Evolutionary conservation across 139 green algal species (phyloP), one percentile per base, ranked within the genome.

Genomic region (Edaphochlamys debaryana): DNA sequence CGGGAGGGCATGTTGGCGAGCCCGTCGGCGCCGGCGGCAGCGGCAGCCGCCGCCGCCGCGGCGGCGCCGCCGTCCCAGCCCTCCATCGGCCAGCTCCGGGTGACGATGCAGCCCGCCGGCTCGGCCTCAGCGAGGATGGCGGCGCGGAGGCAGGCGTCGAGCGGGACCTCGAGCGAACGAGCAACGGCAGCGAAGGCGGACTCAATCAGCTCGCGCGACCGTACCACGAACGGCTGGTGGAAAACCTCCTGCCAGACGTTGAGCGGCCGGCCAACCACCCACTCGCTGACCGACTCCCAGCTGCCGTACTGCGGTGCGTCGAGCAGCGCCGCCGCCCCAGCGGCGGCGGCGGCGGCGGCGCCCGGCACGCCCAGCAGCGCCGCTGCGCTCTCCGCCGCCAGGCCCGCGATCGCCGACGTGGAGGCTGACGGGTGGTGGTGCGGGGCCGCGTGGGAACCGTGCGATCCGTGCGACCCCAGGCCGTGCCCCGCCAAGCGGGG

Each of bases 191-290:
- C 58, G 37, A 96, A 96, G 48, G 80, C 67, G 13, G n/a, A 70
- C 29, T 86, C 82, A 17, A 97, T 75, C 23, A 97, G 84, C 64
- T 89, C 81, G 84, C 92, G 91, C 54, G 83, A 89, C 0, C 92
- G 79, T 29, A 82, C 85, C 63, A 94, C 67, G 64, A 97, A 95
- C 29, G 89, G 72, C 20, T 75, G 66, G 74, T 97, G 94, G 67
- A 98, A 93, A 17, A 97, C 45, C 71, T 90, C 72, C n/a, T 89
- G 80, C 94, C 94, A 97, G 52, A 97, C 67, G 30, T 90, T 80
- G 30, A 93, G 45, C 23, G 83, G 93, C 9, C 86, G 77, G 20
- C 93, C 93, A 52, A 98, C 83, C 76, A 96, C 91, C 89, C 93
- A 93, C 84, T 96, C 91, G 60, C 91, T 94, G 38, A 93, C 85